Evolutionary conservation across 1,284 basidiomycete species (phyloP).

Genomic region (Malassezia equina): DNA sequence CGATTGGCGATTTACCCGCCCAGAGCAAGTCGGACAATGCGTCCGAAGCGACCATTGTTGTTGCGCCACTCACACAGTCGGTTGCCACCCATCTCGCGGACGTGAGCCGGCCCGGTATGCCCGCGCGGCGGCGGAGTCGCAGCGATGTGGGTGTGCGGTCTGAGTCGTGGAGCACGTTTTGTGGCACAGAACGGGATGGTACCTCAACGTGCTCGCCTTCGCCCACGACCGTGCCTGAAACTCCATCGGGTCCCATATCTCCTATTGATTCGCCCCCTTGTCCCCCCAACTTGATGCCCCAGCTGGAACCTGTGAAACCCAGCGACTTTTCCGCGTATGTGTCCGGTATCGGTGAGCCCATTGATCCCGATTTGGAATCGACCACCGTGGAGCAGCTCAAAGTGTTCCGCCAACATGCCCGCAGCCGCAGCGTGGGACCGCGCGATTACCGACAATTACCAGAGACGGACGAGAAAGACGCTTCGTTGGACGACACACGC

Average conservation of each 20-base stretch:
- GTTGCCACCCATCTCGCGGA: neutral
- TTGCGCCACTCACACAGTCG: neutral
- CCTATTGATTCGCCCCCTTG: neutral
- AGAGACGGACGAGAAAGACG: neutral
- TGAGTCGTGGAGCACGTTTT: neutral
- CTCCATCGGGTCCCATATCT: neutral
- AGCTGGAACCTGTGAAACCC: neutral
- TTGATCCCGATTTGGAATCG: conserved; percentile 43
- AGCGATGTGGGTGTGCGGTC: conserved; percentile 5
- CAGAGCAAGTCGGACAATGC: neutral
- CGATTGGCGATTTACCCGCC: neutral
- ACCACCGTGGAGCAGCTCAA: conserved; percentile 42
- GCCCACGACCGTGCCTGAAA: neutral
- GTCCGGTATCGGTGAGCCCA: conserved; percentile 36
- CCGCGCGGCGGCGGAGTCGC: neutral
- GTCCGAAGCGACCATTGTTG: neutral
- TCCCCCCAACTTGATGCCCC: neutral
- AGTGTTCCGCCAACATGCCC: conserved; percentile 31
- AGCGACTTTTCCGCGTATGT: conserved; percentile 31
- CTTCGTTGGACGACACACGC: neutral
- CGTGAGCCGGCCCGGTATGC: neutral
- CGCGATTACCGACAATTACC: neutral
- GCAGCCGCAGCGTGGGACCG: conserved; percentile 24
- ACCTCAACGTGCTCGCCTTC: neutral
- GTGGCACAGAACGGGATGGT: neutral